Percentiles rank a stretch among this genome's conserved stretches.
Conservation (phyloP, 495 filamentous ascomycete species). For the Podospora comata region DNA sequence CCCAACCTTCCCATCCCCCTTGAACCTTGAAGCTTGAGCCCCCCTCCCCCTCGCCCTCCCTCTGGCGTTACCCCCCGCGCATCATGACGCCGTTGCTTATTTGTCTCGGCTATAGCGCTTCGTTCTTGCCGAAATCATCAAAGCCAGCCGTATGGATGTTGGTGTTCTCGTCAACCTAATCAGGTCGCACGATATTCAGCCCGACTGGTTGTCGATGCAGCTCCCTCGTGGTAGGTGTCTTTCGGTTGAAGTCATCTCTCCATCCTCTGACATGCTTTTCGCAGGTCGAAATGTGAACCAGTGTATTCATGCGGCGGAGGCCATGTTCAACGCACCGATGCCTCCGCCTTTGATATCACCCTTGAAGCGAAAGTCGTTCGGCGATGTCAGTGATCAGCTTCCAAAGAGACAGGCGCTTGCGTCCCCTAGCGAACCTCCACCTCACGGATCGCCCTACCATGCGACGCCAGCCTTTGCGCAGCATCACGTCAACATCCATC, state of each 20-base stretch:
- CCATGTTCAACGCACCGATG: conserved; percentile 42
- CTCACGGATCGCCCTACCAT: conserved; percentile 20
- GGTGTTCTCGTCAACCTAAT: conserved; percentile 48
- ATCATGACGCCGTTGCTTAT: conserved; percentile 12
- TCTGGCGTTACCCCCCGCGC: conserved; percentile 13
- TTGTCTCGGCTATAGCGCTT: conserved; percentile 43
- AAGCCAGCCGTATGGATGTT: conserved; percentile 48
- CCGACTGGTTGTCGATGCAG: conserved; percentile 47
- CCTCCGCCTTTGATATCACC: conserved; percentile 37
- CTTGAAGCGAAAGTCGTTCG: conserved; percentile 45
- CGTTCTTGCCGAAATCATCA: conserved; percentile 54
- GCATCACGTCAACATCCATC: conserved; percentile 31
- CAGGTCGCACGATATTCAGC: conserved; percentile 41
- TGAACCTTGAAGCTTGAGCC: neutral
- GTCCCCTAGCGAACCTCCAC: conserved; percentile 26
- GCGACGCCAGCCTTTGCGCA: conserved; percentile 28
- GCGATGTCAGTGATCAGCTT: conserved; percentile 41
- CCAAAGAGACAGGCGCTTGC: conserved; percentile 42
- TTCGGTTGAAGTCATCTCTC: neutral
- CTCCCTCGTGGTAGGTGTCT: conserved; percentile 43
- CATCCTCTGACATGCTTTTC: conserved; percentile 24
- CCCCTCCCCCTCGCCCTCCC: neutral
- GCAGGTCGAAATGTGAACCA: conserved; percentile 50
- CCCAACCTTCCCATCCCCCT: conserved; percentile 7
- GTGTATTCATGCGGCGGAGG: conserved; percentile 42